Evolutionary conservation across 2,329 filamentous ascomycete genomes (phyloP).

Genomic region (Phyllosticta citrichinensis): DNA sequence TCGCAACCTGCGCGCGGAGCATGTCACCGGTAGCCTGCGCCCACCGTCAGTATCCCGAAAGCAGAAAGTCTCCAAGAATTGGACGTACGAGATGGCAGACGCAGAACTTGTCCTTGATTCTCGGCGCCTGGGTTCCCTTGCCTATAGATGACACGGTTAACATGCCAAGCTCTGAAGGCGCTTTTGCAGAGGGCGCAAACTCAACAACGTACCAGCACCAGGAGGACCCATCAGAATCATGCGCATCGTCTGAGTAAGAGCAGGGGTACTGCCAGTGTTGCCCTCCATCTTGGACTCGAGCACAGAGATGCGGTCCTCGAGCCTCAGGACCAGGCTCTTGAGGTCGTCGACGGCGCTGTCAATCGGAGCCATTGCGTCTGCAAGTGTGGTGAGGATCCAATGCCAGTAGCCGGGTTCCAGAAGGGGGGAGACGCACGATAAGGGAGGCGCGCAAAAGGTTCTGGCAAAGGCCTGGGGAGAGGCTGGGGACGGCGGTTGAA

Average conservation of each 20-base stretch:
- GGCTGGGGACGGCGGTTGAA: background rate
- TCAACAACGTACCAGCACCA: slow-evolving; percentile 68
- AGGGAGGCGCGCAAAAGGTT: slow-evolving; percentile 1
- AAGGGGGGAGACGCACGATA: background rate
- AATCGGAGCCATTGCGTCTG: slow-evolving; percentile 67
- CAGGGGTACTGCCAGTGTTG: slow-evolving; percentile 40
- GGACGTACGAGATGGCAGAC: slow-evolving; percentile 84
- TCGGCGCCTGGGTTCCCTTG: slow-evolving; percentile 97
- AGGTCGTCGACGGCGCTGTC: slow-evolving; percentile 72
- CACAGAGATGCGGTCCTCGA: slow-evolving; percentile 77
- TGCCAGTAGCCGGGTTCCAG: background rate
- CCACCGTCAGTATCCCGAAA: slow-evolving; percentile 11
- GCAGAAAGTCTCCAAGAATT: slow-evolving; percentile 7
- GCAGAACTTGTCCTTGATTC: slow-evolving; percentile 95
- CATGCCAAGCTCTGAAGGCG: slow-evolving; percentile 11
- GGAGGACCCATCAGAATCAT: slow-evolving; percentile 98
- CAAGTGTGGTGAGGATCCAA: background rate
- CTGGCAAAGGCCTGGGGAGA: background rate
- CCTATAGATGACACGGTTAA: slow-evolving; percentile 45
- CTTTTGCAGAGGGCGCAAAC: background rate
- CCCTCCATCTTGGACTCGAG: slow-evolving; percentile 60
- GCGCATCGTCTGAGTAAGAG: slow-evolving; percentile 46
- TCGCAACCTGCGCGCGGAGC: slow-evolving; percentile 94
- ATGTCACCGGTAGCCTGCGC: slow-evolving; percentile 91
- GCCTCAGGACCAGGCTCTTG: slow-evolving; percentile 70